Percentiles rank a stretch among this genome's conserved stretches.
Conservation (phyloP, 208 protist species). For the Polymyxa betae region DNA sequence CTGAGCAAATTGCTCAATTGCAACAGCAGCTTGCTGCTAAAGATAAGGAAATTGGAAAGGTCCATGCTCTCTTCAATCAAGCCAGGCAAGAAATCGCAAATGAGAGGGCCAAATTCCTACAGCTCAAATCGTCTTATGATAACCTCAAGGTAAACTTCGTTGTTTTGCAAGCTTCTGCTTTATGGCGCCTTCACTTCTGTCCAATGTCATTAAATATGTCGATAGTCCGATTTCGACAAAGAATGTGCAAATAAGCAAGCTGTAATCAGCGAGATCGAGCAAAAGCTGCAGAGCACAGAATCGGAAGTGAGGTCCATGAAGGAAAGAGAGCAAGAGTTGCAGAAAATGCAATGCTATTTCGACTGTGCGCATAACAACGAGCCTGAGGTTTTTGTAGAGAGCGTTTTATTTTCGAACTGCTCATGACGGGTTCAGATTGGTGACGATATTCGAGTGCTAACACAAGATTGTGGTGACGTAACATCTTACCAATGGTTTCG, state of each 20-base stretch:
- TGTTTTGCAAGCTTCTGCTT: not conserved
- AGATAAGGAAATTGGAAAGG: not conserved
- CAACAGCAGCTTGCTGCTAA: not conserved
- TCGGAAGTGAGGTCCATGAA: not conserved
- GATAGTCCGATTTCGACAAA: not conserved
- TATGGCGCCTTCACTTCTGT: not conserved
- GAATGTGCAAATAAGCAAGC: not conserved
- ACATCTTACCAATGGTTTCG: constrained; percentile 8
- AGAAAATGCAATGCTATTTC: constrained; percentile 40
- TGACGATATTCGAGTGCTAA: constrained; percentile 8
- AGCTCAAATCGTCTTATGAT: not conserved
- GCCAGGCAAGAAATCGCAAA: not conserved
- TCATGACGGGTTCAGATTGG: not conserved
- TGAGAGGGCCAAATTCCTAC: not conserved
- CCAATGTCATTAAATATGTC: too few relatives aligned
- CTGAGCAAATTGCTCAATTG: not conserved
- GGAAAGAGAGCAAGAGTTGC: constrained; percentile 8
- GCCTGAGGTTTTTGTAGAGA: not conserved
- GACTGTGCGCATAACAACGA: constrained; percentile 7
- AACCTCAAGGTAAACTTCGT: not conserved
- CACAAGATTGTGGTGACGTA: constrained; percentile 37
- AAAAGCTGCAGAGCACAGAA: constrained; percentile 20
- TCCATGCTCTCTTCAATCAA: not conserved
- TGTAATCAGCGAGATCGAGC: constrained; percentile 21
- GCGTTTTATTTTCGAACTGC: not conserved